Evolutionary conservation across 192 early-diverging fungal species (phyloP).

Genomic region (Geranomyces variabilis): DNA sequence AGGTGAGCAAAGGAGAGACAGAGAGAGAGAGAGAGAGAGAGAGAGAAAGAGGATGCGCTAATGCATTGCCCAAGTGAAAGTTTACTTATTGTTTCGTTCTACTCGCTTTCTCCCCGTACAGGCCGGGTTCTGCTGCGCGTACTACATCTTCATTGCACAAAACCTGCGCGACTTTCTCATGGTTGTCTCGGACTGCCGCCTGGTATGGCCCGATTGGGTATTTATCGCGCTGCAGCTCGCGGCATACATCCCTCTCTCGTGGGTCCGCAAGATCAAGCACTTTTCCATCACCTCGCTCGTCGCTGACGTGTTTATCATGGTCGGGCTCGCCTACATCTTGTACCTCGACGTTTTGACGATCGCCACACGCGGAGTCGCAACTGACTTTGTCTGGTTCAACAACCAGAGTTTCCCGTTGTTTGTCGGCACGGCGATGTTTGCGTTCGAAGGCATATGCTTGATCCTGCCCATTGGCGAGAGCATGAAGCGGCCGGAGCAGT

Average conservation of each 20-base stretch:
- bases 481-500: constrained; percentile 92
- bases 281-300: constrained; percentile 84
- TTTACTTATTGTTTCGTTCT: too few species aligned
- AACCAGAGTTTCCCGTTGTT: constrained; percentile 80
- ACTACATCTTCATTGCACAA: constrained; percentile 86
- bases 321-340: constrained; percentile 85
- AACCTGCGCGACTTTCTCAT: constrained; percentile 75
- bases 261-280: constrained; percentile 90
- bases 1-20: constrained; percentile 49
- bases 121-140: constrained; percentile 87
- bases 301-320: constrained; percentile 90
- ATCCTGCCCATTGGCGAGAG: constrained; percentile 82
- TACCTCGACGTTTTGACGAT: constrained; percentile 77
- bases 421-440: constrained; percentile 93
- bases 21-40: too few species aligned
- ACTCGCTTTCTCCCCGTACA: constrained; percentile 49
- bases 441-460: constrained; percentile 87
- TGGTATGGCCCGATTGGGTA: constrained; percentile 63
- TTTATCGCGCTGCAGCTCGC: constrained; percentile 79
- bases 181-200: constrained; percentile 66
- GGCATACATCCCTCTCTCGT: constrained; percentile 79
- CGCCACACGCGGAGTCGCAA: constrained; percentile 63
- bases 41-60: too few species aligned
- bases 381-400: constrained; percentile 77
- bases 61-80: too few species aligned